Conservation (phyloP, 73 alveolate genomes). For the Diophrys appendiculata region DNA sequence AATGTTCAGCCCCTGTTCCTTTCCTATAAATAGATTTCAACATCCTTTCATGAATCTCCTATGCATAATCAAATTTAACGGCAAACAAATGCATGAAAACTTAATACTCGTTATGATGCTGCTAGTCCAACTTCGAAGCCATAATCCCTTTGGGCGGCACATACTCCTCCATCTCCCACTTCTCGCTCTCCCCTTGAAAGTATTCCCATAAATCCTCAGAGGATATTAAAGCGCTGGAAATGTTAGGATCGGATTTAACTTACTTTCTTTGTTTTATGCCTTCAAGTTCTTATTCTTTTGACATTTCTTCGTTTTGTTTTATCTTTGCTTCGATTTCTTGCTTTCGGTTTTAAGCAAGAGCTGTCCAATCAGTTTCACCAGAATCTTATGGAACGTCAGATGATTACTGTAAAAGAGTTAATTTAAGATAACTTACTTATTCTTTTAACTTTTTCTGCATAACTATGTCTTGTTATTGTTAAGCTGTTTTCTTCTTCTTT, state of each 20-base stretch:
- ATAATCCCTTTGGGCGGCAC: not conserved
- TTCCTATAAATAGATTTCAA: conserved; percentile 34
- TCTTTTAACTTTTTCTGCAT: no score
- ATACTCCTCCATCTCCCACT: not conserved
- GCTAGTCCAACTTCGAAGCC: not conserved
- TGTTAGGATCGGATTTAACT: not conserved
- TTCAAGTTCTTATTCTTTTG: not conserved
- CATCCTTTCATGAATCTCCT: not conserved
- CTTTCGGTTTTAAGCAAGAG: not conserved
- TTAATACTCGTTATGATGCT: not conserved
- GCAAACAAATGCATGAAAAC: not conserved
- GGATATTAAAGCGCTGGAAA: no score
- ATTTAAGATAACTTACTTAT: no score
- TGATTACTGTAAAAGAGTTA: no score
- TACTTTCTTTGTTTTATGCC: not conserved
- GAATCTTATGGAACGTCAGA: no score
- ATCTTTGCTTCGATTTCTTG: not conserved
- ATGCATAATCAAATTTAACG: no score
- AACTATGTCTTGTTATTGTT: no score
- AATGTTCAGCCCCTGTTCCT: not conserved
- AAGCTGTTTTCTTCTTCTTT: no score
- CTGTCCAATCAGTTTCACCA: not conserved
- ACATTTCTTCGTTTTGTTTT: not conserved
- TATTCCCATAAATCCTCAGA: not conserved
- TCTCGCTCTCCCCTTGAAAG: no score